Evolutionary conservation across 2,329 filamentous ascomycete species (phyloP).

Genomic region (Lomentospora prolificans): DNA sequence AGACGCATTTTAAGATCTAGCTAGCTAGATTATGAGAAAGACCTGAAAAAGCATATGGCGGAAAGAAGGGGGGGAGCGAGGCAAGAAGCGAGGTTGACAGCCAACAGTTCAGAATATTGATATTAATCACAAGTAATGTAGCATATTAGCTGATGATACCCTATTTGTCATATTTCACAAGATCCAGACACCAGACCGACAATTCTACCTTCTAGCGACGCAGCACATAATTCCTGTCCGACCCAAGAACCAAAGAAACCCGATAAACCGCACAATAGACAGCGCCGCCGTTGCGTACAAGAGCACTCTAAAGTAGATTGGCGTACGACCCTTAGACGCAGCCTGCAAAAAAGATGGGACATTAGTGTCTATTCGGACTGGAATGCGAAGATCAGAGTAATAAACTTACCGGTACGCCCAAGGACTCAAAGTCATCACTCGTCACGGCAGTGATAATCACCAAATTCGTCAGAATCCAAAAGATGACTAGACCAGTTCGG

Average conservation of each 20-base stretch:
- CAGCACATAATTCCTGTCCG: conserved; percentile 95
- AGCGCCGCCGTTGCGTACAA: conserved; percentile 81
- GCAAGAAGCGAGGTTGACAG: too few species aligned
- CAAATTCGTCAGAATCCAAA: conserved; percentile 93
- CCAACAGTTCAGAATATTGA: too few species aligned
- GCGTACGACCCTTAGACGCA: conserved; percentile 61
- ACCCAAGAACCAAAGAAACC: conserved; percentile 90
- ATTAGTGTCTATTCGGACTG: neutral
- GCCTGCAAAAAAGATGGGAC: conserved; percentile 31
- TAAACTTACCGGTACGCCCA: conserved; percentile 74
- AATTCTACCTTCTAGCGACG: conserved; percentile 59
- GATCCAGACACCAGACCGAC: too few species aligned
- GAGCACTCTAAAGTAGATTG: conserved; percentile 83
- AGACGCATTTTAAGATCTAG: too few species aligned
- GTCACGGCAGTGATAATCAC: conserved; percentile 79
- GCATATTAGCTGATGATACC: too few species aligned
- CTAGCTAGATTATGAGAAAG: too few species aligned
- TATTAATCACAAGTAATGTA: too few species aligned
- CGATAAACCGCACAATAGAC: conserved; percentile 79
- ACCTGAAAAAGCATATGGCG: too few species aligned
- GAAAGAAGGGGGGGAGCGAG: too few species aligned
- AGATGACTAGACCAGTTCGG: conserved; percentile 85
- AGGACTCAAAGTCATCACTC: conserved; percentile 71
- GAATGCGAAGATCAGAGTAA: neutral
- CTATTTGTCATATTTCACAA: too few species aligned